Evolutionary conservation across 2,329 filamentous ascomycete genomes (phyloP).

Genomic region (Xylariaceae sp.): DNA sequence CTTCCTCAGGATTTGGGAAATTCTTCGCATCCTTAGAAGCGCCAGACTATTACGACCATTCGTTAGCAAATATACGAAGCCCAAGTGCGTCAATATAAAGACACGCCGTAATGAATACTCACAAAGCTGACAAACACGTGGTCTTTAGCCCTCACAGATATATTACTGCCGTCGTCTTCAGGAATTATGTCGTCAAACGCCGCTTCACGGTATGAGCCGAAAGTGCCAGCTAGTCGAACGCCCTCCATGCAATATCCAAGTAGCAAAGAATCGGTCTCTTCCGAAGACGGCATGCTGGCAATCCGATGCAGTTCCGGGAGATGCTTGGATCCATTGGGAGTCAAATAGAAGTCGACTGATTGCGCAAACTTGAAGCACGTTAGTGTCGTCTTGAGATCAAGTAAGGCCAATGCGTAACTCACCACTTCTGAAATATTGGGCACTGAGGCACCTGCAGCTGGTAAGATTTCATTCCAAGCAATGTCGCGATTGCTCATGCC

Average conservation of each 20-base stretch:
- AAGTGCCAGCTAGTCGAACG: constrained; percentile 69
- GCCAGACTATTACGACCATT: constrained; percentile 39
- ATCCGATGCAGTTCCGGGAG: constrained; percentile 66
- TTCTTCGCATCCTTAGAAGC: constrained; percentile 61
- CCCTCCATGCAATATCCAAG: constrained; percentile 76
- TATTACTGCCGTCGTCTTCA: constrained; percentile 57
- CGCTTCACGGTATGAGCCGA: constrained; percentile 65
- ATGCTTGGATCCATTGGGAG: constrained; percentile 59
- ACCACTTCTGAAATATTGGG: constrained; percentile 73
- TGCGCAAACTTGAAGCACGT: constrained; percentile 65
- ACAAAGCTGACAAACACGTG: constrained; percentile 70
- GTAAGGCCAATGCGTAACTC: constrained; percentile 36
- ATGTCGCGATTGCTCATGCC: constrained; percentile 70
- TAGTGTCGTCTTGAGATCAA: constrained; percentile 11
- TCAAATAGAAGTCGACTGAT: constrained; percentile 75
- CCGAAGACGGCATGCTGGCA: constrained; percentile 58
- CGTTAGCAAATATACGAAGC: neutral
- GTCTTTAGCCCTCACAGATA: constrained; percentile 61
- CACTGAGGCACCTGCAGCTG: constrained; percentile 69
- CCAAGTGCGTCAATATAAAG: neutral
- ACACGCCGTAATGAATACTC: constrained; percentile 29
- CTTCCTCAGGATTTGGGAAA: constrained; percentile 66
- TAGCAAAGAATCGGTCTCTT: constrained; percentile 67
- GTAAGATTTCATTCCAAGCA: constrained; percentile 73
- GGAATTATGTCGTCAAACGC: constrained; percentile 51